These are phyloP conservation scores for Letharia lupina DNA, from an alignment of 495 filamentous ascomycete species.

Conservation along the genomic window DNA sequence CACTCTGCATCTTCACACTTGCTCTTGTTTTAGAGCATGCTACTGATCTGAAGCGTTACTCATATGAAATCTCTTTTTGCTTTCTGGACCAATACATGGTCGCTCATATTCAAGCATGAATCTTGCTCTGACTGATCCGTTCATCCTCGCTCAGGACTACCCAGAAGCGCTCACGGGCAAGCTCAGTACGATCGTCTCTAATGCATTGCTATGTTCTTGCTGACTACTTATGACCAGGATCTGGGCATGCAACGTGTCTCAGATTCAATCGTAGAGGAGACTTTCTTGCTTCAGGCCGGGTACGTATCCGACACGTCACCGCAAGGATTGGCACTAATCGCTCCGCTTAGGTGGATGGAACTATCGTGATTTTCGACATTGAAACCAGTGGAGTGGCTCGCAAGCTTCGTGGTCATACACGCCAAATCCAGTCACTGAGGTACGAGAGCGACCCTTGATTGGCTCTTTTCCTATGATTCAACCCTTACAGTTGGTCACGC, in stretches of 20 bases:
- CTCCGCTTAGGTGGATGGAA: conserved; percentile 66
- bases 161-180: conserved; percentile 81
- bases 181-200: conserved; percentile 50
- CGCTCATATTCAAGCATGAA: conserved; percentile 48
- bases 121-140: conserved; percentile 69
- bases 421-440: conserved; percentile 79
- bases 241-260: conserved; percentile 58
- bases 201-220: background rate
- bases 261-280: conserved; percentile 93
- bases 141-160: conserved; percentile 86
- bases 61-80: too few relatives aligned
- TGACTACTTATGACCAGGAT: conserved; percentile 33
- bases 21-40: background rate
- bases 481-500: conserved; percentile 68
- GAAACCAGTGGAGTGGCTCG: conserved; percentile 93
- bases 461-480: conserved; percentile 15
- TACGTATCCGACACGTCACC: conserved; percentile 26
- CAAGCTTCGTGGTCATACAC: conserved; percentile 83
- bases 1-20: too few relatives aligned
- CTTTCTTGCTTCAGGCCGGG: conserved; percentile 85
- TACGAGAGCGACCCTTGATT: conserved; percentile 17
- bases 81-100: background rate
- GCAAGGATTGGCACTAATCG: conserved; percentile 15
- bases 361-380: conserved; percentile 90
- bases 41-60: background rate